These are phyloP conservation scores for Cryphonectria radicalis DNA, from an alignment of 2,329 filamentous ascomycete species.

Conservation along the genomic window DNA sequence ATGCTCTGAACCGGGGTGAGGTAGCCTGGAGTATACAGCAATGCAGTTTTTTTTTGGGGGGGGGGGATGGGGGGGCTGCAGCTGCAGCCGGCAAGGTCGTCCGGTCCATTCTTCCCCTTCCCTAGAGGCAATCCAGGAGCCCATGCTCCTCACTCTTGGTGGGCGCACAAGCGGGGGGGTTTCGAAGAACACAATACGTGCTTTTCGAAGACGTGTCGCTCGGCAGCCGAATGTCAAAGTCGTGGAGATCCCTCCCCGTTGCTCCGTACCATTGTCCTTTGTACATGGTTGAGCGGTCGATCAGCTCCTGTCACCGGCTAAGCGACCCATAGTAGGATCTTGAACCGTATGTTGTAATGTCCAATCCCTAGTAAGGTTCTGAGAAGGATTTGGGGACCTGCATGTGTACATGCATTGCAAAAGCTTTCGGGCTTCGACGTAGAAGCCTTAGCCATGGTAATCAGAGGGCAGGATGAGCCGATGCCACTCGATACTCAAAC, in stretches of 20 bases:
- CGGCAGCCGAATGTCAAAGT: conserved; percentile 20
- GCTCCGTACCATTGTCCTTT: background rate
- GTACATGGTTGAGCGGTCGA: background rate
- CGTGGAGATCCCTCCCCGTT: background rate
- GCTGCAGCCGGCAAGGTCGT: conserved; percentile 13
- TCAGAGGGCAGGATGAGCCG: conserved; percentile 8
- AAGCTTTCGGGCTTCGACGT: conserved; percentile 3
- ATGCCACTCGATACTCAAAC: conserved; percentile 5
- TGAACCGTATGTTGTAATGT: background rate
- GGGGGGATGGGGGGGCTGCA: conserved; percentile 9
- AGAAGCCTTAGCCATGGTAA: background rate
- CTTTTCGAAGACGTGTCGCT: background rate
- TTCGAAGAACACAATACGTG: background rate
- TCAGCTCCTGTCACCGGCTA: conserved; percentile 5
- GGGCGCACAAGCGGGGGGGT: background rate
- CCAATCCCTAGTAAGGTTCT: conserved; percentile 1
- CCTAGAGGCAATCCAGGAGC: background rate
- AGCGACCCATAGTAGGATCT: conserved; percentile 4
- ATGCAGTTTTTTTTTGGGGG: background rate
- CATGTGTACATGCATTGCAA: conserved; percentile 7
- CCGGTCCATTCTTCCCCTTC: background rate
- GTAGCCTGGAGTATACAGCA: background rate
- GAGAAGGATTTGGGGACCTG: conserved; percentile 18
- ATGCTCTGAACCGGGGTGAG: background rate
- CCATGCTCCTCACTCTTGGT: conserved; percentile 5